Evolutionary conservation across 75 land plant genomes (phyloP).

Genomic region (Pseudotsuga menziesii): DNA sequence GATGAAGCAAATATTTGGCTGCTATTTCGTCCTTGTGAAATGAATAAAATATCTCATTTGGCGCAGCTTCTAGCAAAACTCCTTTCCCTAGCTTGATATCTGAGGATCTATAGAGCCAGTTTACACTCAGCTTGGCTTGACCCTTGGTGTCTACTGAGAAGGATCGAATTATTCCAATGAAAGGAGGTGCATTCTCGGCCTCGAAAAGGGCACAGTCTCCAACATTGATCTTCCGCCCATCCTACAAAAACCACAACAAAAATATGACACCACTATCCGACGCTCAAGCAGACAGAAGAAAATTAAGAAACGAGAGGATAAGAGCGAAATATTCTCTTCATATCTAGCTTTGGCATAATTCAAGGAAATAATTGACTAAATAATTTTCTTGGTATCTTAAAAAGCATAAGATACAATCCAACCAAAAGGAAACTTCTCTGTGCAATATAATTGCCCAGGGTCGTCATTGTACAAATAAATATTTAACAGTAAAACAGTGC

Average conservation of each 20-base stretch:
- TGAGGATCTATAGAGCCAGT: slow-evolving; percentile 92
- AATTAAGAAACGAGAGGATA: neutral
- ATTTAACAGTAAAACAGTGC: too few relatives aligned
- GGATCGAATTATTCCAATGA: slow-evolving; percentile 83
- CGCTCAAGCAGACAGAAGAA: neutral
- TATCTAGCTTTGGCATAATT: neutral
- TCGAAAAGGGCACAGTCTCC: slow-evolving; percentile 97
- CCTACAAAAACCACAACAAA: slow-evolving; percentile 32
- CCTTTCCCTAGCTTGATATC: slow-evolving; percentile 87
- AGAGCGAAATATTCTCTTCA: neutral
- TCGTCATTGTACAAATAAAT: too few relatives aligned
- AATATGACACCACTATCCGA: neutral
- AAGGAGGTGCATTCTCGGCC: slow-evolving; percentile 87
- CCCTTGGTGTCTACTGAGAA: slow-evolving; percentile 40
- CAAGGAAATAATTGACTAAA: neutral
- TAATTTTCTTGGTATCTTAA: too few relatives aligned
- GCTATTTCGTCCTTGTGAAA: slow-evolving; percentile 93
- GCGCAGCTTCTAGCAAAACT: slow-evolving; percentile 70
- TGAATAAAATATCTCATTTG: slow-evolving; percentile 98
- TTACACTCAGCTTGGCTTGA: slow-evolving; percentile 55
- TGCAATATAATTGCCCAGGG: too few relatives aligned
- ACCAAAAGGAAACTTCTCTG: too few relatives aligned
- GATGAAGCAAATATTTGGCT: slow-evolving; percentile 88
- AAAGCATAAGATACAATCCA: neutral
- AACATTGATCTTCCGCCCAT: slow-evolving; percentile 75